Base-by-base conservation (phyloP, 345 rosid species). In the Melaleuca quinquenervia region DNA sequence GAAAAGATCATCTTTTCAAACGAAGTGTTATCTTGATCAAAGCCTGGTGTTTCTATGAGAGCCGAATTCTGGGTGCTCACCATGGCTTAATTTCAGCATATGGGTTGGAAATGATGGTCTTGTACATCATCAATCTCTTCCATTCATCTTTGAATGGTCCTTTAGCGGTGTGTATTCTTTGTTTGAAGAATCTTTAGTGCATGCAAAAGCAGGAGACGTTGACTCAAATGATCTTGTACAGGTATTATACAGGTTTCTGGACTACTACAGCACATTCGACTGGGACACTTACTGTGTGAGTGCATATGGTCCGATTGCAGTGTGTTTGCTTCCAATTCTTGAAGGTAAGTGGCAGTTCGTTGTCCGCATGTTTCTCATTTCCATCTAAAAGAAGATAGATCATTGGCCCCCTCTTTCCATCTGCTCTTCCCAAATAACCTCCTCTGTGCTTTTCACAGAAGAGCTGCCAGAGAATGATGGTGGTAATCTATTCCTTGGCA, bases 1-100 rank as follows among this genome's bases (percentile, higher is more conserved):
- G 93, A 85, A 94, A 92, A 90, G 91, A 89, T 88, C 98, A 96
- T 92, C 95, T 95, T 85, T 94, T 96, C 89, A 96, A 96, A 90
- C 94, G 90, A 87, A 95, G 99, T 88, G 88, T 95, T 60, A 89
- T 94, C 87, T 90, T 96, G 89, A 88, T 93, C 78, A 96, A 96
- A 90, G 96, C 97, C 54, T 96, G 99, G 99, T 96, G 99, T 91
- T 96, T 94, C 83, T 96, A 96, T 60, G 99, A 96, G 90, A 95
- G 99, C 90, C 95, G 99, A 22, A 92, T 94, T 86, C 98, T 96
- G 78, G 98, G 99, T 83, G 96, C 98, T 50, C 94, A 94, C 86
- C 93, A 90, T 88, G 97, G 99, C 70, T 85, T 96, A 89, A 91
- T 96, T 85, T 93, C 99, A 49, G 94, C 99, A 15, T 96, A 94